Evolutionary conservation across 345 rosid species (phyloP), one percentile per base, ranked within the genome.

Genomic region (Cardiospermum halicacabum): DNA sequence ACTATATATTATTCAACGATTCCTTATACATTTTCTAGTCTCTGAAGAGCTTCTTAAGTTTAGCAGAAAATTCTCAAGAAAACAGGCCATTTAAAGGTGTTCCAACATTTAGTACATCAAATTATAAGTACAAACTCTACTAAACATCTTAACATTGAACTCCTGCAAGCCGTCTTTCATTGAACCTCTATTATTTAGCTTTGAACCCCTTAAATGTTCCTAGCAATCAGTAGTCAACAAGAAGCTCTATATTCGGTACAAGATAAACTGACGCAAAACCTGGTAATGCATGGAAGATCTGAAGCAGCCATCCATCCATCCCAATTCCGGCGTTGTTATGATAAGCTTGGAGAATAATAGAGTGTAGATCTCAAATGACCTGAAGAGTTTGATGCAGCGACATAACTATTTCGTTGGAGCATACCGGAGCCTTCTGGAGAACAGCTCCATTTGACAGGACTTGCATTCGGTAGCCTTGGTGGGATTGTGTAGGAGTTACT

Each of bases 261-360:
- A 36, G 18, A 30, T 39, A 19, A 48, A 30, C 51, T 34, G 40
- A 37, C 11, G 48, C 9, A 3, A 58, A 61, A 65, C 66, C 30
- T 24, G 62, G 30, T 50, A 28, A 28, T 11, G 47, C 60, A 58
- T 16, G 37, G 60, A 56, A 37, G 25, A 40, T 48, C 31, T n/a
- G 60, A 70, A 56, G 26, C 15, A 11, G 58, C 70, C 66, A 27
- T 42, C 51, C 15, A 11, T 53, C 70, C 66, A 27, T 42, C 51
- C 61, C 60, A 34, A 47, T 39, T 34, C 39, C 39, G 28, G 18
- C 57, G 22, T 51, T 25, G 50, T 47, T 80, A 79, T 57, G 77
- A 78, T 57, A 74, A 75, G 61, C 83, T 75, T 2, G 80, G 74
- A 62, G 83, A 64, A 71, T 81, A 87, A 48, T 69, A 70, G 9